phyloP scores from a whole-genome alignment of 2,329 filamentous ascomycete genomes.

The Colletotrichum destructivum region DNA sequence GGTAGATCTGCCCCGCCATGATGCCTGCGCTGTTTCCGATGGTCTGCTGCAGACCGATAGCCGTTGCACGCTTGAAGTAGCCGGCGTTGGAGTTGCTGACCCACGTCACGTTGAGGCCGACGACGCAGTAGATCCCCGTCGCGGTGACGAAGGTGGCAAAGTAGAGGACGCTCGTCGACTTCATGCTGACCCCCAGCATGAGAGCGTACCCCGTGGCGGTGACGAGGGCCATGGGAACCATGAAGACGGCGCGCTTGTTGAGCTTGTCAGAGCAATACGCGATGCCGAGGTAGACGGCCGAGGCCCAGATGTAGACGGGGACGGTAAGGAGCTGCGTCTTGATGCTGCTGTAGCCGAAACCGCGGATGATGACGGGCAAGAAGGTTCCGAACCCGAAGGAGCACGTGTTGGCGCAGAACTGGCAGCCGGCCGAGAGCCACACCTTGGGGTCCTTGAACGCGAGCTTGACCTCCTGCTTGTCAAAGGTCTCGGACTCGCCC shows the following conservation, averaged over 20 bases:
- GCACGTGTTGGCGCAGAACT: constrained; percentile 68
- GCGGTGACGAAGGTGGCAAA: constrained; percentile 34
- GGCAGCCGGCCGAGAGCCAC: constrained; percentile 62
- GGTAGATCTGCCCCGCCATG: constrained; percentile 56
- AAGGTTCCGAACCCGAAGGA: constrained; percentile 72
- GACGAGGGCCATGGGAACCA: constrained; percentile 56
- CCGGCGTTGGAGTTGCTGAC: constrained; percentile 56
- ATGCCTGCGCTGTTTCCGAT: constrained; percentile 62
- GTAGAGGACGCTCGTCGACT: constrained; percentile 45
- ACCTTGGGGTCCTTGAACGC: constrained; percentile 67
- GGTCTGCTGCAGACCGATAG: constrained; percentile 55
- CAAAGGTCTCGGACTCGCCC: constrained; percentile 64
- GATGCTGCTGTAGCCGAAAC: constrained; percentile 65
- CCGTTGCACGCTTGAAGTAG: constrained; percentile 62
- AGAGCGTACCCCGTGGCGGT: constrained; percentile 68
- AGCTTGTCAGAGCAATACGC: constrained; percentile 63
- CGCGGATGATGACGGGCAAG: constrained; percentile 68
- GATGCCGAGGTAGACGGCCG: constrained; percentile 59
- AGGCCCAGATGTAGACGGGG: constrained; percentile 69
- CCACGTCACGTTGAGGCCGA: constrained; percentile 61
- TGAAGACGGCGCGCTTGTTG: constrained; percentile 60
- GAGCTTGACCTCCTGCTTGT: constrained; percentile 64
- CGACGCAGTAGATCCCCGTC: constrained; percentile 25
- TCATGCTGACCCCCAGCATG: constrained; percentile 63
- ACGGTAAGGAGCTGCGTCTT: constrained; percentile 70